Evolutionary conservation across 495 filamentous ascomycete genomes (phyloP).

Genomic region (Penicillium canescens): DNA sequence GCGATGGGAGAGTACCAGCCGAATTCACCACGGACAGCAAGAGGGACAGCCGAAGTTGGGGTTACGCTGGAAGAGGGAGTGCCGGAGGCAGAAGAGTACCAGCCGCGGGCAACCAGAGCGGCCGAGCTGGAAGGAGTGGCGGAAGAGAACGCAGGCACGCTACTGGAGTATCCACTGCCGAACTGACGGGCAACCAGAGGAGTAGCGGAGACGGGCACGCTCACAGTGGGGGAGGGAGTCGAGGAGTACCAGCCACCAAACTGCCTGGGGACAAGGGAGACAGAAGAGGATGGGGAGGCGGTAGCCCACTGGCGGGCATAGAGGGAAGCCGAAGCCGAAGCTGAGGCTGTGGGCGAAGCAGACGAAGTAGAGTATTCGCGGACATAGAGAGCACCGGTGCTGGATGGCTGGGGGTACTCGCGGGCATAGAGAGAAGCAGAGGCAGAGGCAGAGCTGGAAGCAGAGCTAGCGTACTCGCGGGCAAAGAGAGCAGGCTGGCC

Average conservation of each 20-base stretch:
- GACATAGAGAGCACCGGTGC: background rate
- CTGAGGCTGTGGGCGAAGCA: background rate
- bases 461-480: constrained; percentile 15
- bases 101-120: constrained; percentile 12
- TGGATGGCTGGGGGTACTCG: background rate
- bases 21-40: constrained; percentile 4
- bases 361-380: background rate
- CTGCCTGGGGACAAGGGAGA: too few relatives aligned
- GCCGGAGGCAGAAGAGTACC: constrained; percentile 3
- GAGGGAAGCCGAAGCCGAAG: background rate
- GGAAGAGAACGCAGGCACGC: background rate
- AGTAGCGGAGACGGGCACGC: background rate
- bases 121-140: background rate
- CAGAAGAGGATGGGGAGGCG: too few relatives aligned
- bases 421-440: background rate
- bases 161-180: constrained; percentile 3
- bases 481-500: constrained; percentile 20
- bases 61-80: constrained; percentile 4
- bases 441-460: background rate
- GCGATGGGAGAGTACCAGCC: constrained; percentile 6
- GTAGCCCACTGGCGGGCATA: background rate
- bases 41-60: constrained; percentile 7
- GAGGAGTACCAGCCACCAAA: constrained; percentile 6
- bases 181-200: constrained; percentile 14
- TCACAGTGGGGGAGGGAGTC: background rate